Conservation (phyloP, 2,329 filamentous ascomycete genomes). For the Claviceps cyperi region DNA sequence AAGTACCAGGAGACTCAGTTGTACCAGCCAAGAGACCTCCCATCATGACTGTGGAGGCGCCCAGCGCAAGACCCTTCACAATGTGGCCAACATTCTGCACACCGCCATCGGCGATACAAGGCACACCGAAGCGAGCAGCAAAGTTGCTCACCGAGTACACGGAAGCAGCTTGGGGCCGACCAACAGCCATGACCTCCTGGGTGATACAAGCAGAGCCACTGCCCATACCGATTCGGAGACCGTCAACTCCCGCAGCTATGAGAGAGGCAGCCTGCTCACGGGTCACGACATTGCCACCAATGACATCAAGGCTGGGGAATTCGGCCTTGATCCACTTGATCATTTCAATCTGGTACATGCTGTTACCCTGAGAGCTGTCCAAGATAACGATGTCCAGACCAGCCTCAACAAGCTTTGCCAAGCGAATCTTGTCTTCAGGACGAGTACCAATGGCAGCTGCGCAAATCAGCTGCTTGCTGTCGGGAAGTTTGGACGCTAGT, state of each 20-base stretch:
- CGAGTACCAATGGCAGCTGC: constrained; percentile 92
- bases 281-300: constrained; percentile 96
- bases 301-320: constrained; percentile 79
- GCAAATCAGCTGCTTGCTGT: constrained; percentile 94
- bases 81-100: constrained; percentile 98
- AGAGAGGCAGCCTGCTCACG: constrained; percentile 86
- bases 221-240: constrained; percentile 96
- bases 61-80: constrained; percentile 91
- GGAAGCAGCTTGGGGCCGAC: constrained; percentile 84
- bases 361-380: constrained; percentile 95
- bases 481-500: constrained; percentile 84
- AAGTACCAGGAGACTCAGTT: constrained; percentile 92
- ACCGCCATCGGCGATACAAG: constrained; percentile 94
- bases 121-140: constrained; percentile 84
- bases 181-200: constrained; percentile 98
- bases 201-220: constrained; percentile 97
- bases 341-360: constrained; percentile 98
- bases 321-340: constrained; percentile 87
- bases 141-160: constrained; percentile 85
- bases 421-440: constrained; percentile 76
- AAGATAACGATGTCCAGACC: constrained; percentile 91
- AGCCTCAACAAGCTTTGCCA: constrained; percentile 81
- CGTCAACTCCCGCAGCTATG: constrained; percentile 89
- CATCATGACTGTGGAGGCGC: constrained; percentile 97
- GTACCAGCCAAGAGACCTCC: constrained; percentile 93